Evolutionary conservation across 2,329 filamentous ascomycete species (phyloP).

Genomic region (Immersiporthe knoxdaviesiana): DNA sequence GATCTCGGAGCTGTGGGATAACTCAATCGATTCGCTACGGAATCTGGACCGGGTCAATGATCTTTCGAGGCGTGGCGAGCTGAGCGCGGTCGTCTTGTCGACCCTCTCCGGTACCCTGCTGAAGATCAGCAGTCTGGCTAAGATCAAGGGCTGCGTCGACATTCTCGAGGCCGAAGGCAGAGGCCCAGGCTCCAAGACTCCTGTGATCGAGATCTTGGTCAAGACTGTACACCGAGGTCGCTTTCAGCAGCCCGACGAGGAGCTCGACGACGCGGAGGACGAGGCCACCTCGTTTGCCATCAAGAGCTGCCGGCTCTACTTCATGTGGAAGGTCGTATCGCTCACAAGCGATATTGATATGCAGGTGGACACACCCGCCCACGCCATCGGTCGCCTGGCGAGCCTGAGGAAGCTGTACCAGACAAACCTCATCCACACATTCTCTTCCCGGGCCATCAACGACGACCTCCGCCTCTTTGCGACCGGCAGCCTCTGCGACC

Average conservation of each 20-base stretch:
- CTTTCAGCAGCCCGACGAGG: constrained; percentile 68
- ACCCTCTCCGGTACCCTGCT: constrained; percentile 75
- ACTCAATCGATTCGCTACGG: constrained; percentile 72
- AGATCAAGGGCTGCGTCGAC: constrained; percentile 77
- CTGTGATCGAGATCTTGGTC: constrained; percentile 70
- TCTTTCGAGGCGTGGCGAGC: constrained; percentile 70
- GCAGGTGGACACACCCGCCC: constrained; percentile 58
- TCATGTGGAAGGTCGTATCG: constrained; percentile 85
- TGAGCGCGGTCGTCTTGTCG: constrained; percentile 66
- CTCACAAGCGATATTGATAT: constrained; percentile 59
- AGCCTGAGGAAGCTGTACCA: constrained; percentile 60
- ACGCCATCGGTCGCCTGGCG: constrained; percentile 64
- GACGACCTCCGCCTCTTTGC: constrained; percentile 80
- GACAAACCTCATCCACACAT: constrained; percentile 66
- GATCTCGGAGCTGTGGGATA: constrained; percentile 83
- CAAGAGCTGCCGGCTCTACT: constrained; percentile 81
- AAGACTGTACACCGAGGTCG: constrained; percentile 75
- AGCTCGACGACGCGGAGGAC: constrained; percentile 77
- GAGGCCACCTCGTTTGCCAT: constrained; percentile 77
- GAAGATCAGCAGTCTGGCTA: constrained; percentile 80
- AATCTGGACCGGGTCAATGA: constrained; percentile 72
- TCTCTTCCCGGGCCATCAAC: constrained; percentile 69
- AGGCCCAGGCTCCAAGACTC: constrained; percentile 50
- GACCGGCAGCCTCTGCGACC: constrained; percentile 77
- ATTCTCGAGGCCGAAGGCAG: constrained; percentile 67